A percentile compares a stretch with the other conserved stretches of the same genome.
phyloP scores from a whole-genome alignment of 352 stramenopile species.

The Plasmopara viticola region DNA sequence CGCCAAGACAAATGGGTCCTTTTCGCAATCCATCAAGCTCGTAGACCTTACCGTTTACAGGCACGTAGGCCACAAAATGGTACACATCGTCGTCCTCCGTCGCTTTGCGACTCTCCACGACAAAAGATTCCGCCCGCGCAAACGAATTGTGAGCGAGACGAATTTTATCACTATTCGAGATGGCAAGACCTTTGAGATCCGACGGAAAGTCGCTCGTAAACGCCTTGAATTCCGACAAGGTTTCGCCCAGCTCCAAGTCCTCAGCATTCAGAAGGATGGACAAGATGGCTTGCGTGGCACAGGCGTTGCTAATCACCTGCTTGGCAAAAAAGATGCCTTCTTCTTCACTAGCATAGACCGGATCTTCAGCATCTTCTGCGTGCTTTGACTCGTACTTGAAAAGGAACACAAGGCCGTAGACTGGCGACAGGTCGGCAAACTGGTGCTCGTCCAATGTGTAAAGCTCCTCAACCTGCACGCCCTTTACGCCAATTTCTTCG shows the following conservation, averaged over 20 bases:
- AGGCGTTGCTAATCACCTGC: constrained; percentile 94
- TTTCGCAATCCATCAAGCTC: constrained; percentile 93
- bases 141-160: constrained; percentile 82
- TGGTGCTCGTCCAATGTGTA: constrained; percentile 89
- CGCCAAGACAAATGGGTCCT: constrained; percentile 86
- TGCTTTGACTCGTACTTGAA: constrained; percentile 90
- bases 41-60: constrained; percentile 86
- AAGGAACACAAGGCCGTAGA: constrained; percentile 94
- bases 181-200: constrained; percentile 78
- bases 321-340: constrained; percentile 93
- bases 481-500: constrained; percentile 89
- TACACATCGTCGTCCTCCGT: constrained; percentile 92
- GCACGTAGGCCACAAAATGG: constrained; percentile 97
- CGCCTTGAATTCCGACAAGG: constrained; percentile 67
- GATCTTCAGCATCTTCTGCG: constrained; percentile 20
- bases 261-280: constrained; percentile 92
- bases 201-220: constrained; percentile 74
- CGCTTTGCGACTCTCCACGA: constrained; percentile 64
- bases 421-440: constrained; percentile 57
- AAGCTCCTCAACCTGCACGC: constrained; percentile 92
- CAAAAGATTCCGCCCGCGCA: constrained; percentile 68
- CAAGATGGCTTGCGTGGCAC: constrained; percentile 95
- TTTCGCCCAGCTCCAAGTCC: constrained; percentile 59
- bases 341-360: constrained; percentile 28
- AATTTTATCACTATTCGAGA: constrained; percentile 85